These are phyloP conservation scores for Trichocladium antarcticum DNA, from an alignment of 495 filamentous ascomycete genomes.

Conservation along the genomic window DNA sequence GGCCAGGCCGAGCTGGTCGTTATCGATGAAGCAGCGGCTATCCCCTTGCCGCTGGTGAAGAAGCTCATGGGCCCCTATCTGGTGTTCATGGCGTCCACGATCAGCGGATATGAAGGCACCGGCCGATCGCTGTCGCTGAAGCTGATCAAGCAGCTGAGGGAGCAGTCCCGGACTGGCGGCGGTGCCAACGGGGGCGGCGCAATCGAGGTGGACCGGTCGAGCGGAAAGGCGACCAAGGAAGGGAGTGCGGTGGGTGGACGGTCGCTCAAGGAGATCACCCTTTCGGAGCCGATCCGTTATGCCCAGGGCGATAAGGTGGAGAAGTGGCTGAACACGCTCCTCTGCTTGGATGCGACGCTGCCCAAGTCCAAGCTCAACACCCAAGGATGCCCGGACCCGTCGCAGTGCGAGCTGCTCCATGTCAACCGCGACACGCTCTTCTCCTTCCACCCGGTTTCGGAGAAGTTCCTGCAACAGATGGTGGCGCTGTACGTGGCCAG, in stretches of 20 bases:
- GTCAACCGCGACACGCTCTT: constrained; percentile 97
- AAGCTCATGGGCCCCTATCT: constrained; percentile 97
- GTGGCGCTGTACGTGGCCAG: constrained; percentile 96
- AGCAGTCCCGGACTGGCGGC: constrained; percentile 62
- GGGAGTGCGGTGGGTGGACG: constrained; percentile 55
- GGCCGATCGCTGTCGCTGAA: constrained; percentile 91
- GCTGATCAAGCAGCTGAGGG: constrained; percentile 91
- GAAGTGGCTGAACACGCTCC: constrained; percentile 88
- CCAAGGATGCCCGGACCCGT: constrained; percentile 80
- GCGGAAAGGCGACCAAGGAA: constrained; percentile 55
- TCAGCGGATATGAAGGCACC: constrained; percentile 98
- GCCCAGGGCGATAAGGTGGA: constrained; percentile 84
- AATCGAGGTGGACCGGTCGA: constrained; percentile 60
- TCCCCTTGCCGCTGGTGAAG: constrained; percentile 80
- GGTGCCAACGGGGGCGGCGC: constrained; percentile 42
- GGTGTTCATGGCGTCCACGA: constrained; percentile 98
- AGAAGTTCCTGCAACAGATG: constrained; percentile 96
- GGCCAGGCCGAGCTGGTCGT: constrained; percentile 94
- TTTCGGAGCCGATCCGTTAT: constrained; percentile 91
- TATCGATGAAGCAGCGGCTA: constrained; percentile 96
- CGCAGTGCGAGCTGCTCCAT: constrained; percentile 76
- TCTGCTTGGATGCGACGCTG: constrained; percentile 86
- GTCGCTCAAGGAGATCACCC: constrained; percentile 82
- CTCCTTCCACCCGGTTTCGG: constrained; percentile 93
- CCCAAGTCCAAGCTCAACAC: constrained; percentile 62